Percentiles rank a stretch among this genome's conserved stretches.
Conservation (phyloP, 1,284 basidiomycete genomes). For the Cutaneotrichosporon mucoides region DNA sequence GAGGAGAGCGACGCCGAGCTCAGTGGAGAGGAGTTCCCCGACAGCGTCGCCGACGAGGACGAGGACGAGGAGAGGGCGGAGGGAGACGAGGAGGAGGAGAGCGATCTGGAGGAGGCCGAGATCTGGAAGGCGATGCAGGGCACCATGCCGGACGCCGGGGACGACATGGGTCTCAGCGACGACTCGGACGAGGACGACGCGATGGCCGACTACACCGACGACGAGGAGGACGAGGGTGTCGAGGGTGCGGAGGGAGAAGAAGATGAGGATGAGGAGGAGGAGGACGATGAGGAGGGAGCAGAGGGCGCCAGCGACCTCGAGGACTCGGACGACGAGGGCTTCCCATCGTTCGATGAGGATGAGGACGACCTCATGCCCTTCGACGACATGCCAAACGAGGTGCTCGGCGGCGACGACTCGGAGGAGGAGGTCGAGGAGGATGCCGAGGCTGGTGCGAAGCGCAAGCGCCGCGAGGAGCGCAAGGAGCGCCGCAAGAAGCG, state of each 20-base stretch:
- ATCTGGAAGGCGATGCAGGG: constrained; percentile 90
- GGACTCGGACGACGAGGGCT: constrained; percentile 10
- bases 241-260: constrained; percentile 33
- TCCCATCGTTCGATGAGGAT: constrained; percentile 44
- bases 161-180: constrained; percentile 61
- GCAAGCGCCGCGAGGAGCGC: constrained; percentile 55
- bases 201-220: constrained; percentile 51
- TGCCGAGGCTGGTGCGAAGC: constrained; percentile 52
- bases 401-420: constrained; percentile 38
- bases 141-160: constrained; percentile 60
- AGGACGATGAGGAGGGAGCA: background rate
- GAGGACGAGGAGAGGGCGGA: constrained; percentile 32
- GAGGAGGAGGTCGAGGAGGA: constrained; percentile 52
- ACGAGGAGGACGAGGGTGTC: constrained; percentile 53
- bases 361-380: constrained; percentile 49
- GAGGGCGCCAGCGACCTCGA: constrained; percentile 23
- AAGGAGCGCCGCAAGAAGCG: constrained; percentile 58
- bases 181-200: constrained; percentile 57
- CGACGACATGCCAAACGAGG: constrained; percentile 48
- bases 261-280: constrained; percentile 31
- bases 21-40: constrained; percentile 19
- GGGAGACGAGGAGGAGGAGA: constrained; percentile 40
- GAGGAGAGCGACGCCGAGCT: constrained; percentile 23
- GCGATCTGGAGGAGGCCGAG: constrained; percentile 59
- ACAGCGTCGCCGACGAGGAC: constrained; percentile 26